Base-by-base conservation (phyloP, 1,139 yeast genomes). In the Pneumocystis sp. region DNA sequence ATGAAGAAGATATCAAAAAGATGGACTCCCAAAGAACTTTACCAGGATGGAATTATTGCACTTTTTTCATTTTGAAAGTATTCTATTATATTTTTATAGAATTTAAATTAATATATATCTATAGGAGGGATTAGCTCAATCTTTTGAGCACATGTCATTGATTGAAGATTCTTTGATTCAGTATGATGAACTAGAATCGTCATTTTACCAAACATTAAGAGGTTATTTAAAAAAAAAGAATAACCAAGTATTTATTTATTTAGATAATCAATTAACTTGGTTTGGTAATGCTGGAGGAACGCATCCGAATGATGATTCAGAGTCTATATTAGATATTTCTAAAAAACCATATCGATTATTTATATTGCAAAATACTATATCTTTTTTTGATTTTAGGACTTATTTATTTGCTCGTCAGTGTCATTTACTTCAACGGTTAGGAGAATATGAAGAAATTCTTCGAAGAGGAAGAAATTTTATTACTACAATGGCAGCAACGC, bases 111-210 rank as follows among this genome's bases (percentile, higher is more conserved):
- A 3, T 29, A 19, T 5, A 44, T 39, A 67, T 15, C 12, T 25
- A 25, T 50, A 50, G 67, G 83, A 81, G 67, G 80, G 81, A 5
- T 70, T 81, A 56, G 82, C 82, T 0, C 70, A 76, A 35, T 77
- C 81, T 6, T 78, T 79, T 67, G 81, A 80, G 63, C 81, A 81
- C 63, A 77, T 86, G 77, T 77, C 78, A 62, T 75, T 87, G 4
- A 76, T 79, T 64, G 86, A 83, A 65, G 93, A 86, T 65, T 79
- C 90, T 0, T 73, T 85, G 60, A 73, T 73, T 2, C 77, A 80
- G 10, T 82, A 82, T 68, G 79, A 79, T 63, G 81, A 80, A 62
- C 73, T 73, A 61, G 74, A 73, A 67, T 65, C 71, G 61, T 68
- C 77, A 21, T 75, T 75, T 61, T 69, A 68, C 40, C 66, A 65